phyloP scores from a whole-genome alignment of 441 rosid species.

The Gossypium schwendimanii region DNA sequence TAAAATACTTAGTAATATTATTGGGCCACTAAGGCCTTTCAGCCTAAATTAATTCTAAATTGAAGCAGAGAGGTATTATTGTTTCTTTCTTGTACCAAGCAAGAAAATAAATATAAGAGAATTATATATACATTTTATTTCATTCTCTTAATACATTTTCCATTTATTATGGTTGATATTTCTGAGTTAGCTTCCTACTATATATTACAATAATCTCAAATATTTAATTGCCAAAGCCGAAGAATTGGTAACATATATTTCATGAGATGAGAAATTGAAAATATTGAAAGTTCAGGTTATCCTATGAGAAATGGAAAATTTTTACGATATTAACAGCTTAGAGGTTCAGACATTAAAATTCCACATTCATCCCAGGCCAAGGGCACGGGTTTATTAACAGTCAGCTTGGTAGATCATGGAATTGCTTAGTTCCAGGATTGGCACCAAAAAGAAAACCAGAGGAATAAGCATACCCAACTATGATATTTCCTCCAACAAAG shows the following conservation, averaged over 20 bases:
- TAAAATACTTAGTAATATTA: neutral
- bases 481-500: neutral
- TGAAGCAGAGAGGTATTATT: neutral
- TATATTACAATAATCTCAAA: too few species aligned
- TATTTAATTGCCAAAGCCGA: too few species aligned
- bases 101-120: too few species aligned
- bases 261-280: too few species aligned
- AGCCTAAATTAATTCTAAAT: neutral
- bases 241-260: too few species aligned
- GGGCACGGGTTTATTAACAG: neutral
- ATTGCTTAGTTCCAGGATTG: slow-evolving; percentile 11
- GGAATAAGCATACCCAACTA: slow-evolving; percentile 5
- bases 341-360: slow-evolving; percentile 11
- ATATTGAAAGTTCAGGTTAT: too few species aligned
- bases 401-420: slow-evolving; percentile 21
- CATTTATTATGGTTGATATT: neutral
- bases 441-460: slow-evolving; percentile 5
- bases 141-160: neutral
- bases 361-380: slow-evolving; percentile 14
- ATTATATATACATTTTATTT: neutral
- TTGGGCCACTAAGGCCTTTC: too few species aligned
- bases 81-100: neutral
- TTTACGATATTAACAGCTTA: too few species aligned
- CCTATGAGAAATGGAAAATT: too few species aligned
- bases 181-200: too few species aligned